These are phyloP conservation scores for Penicillium aurantiogriseum DNA, from an alignment of 2,329 filamentous ascomycete genomes.

Conservation along the genomic window DNA sequence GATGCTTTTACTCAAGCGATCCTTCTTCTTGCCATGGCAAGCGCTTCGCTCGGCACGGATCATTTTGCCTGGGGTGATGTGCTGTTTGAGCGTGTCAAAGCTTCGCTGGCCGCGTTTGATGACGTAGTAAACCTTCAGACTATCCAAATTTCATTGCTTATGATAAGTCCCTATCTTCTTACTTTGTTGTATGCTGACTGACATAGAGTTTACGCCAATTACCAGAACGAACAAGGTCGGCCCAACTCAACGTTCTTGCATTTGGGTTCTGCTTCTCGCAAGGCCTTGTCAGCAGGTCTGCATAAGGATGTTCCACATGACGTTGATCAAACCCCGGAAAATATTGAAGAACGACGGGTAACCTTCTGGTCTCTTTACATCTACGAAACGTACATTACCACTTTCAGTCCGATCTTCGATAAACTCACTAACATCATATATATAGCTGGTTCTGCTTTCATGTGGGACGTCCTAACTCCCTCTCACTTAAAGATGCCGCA, in stretches of 20 bases:
- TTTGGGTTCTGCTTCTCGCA: constrained; percentile 43
- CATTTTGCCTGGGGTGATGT: constrained; percentile 44
- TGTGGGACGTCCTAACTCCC: constrained; percentile 43
- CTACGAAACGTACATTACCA: constrained; percentile 43
- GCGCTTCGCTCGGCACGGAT: constrained; percentile 41
- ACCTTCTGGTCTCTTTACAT: constrained; percentile 45
- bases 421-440: not conserved
- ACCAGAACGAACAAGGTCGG: constrained; percentile 45
- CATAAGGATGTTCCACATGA: constrained; percentile 43
- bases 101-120: constrained; percentile 38
- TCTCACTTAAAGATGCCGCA: constrained; percentile 38
- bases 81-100: constrained; percentile 46
- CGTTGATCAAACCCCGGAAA: constrained; percentile 32
- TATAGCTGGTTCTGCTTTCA: constrained; percentile 47
- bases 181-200: not conserved
- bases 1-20: constrained; percentile 41
- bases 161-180: constrained; percentile 41
- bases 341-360: constrained; percentile 38
- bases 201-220: constrained; percentile 38
- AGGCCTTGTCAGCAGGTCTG: constrained; percentile 46
- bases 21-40: constrained; percentile 40
- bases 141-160: constrained; percentile 45
- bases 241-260: constrained; percentile 47
- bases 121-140: constrained; percentile 48
- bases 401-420: not conserved